Base-by-base conservation (phyloP, 164 flowering plant species). In the Kingdonia uniflora region DNA sequence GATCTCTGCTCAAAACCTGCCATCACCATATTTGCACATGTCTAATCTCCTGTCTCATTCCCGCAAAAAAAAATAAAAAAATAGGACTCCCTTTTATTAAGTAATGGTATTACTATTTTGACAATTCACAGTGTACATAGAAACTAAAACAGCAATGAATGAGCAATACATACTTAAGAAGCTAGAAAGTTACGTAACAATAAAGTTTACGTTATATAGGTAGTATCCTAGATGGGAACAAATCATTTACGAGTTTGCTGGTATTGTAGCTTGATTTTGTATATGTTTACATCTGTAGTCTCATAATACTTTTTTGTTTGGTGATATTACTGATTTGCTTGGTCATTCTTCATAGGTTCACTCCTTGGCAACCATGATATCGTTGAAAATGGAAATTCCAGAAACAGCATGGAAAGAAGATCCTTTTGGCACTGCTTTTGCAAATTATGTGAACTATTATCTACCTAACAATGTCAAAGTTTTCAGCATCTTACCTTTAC, bases 301-400 rank as follows among this genome's bases (percentile, higher is more conserved):
- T 44, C 48, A 19, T 2, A 16, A 12, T 35, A 19, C 41, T 25
- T 22, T 6, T 29, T 20, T 14, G 42, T 23, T 12, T 26, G 11
- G 58, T 49, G 16, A 47, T 21, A n/a, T n/a, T n/a, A n/a, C 45
- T 19, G 23, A n/a, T 41, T 56, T n/a, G 51, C 54, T n/a, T 49
- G 35, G 39, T 17, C 11, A 33, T 29, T 29, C 38, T 41, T 56
- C 49, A 12, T 60, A 90, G 97, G 97, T 90, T 62, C 97, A 87
- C 63, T 90, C 97, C 6, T 61, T 90, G 72, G 82, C 95, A 40
- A 84, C 97, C 14, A 81, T 63, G 67, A 84, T 87, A 70, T 72
- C 87, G 6, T 65, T 90, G 23, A 90, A 90, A 63, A 80, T 90
- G 97, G 97, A 90, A 61, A 87, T 90, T 57, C 97, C 97, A 16